Conservation (phyloP, 352 stramenopile species). For the Thalassiosira delicatula region DNA sequence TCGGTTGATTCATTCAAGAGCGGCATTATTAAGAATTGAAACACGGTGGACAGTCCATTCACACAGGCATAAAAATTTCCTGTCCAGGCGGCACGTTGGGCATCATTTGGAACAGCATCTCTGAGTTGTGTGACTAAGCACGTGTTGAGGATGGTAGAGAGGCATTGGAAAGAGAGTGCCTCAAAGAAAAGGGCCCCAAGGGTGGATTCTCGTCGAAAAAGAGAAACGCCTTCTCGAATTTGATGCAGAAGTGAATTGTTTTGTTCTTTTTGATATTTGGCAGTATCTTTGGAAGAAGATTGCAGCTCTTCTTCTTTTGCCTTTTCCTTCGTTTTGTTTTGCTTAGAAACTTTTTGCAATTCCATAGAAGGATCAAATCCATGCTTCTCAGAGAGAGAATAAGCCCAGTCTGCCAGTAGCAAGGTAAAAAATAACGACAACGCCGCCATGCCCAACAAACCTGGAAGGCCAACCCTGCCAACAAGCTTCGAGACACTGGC, state of each 20-base stretch:
- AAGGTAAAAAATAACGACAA: constrained; percentile 56
- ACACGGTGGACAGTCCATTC: too few species aligned
- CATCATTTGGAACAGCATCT: too few species aligned
- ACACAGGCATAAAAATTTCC: too few species aligned
- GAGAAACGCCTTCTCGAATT: constrained; percentile 41
- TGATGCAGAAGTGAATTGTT: constrained; percentile 47
- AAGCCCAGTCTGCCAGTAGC: constrained; percentile 69
- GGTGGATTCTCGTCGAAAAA: constrained; percentile 77
- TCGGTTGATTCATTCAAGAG: too few species aligned
- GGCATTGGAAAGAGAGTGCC: constrained; percentile 78
- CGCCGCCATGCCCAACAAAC: constrained; percentile 66
- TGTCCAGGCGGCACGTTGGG: too few species aligned
- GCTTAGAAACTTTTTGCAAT: constrained; percentile 50
- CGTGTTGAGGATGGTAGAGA: constrained; percentile 83
- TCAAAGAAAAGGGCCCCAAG: constrained; percentile 80
- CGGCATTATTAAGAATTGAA: too few species aligned
- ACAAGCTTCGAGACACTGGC: constrained; percentile 46
- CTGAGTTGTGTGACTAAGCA: constrained; percentile 75
- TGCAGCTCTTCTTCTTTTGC: constrained; percentile 4
- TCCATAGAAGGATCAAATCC: constrained; percentile 76
- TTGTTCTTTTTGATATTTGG: constrained; percentile 11
- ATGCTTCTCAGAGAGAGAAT: constrained; percentile 65
- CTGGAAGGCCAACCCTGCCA: constrained; percentile 29
- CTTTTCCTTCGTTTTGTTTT: constrained; percentile 45
- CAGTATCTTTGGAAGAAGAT: constrained; percentile 27